These are phyloP conservation scores for Hortiboletus campestris DNA, from an alignment of 768 basidiomycete species.

Conservation along the genomic window DNA sequence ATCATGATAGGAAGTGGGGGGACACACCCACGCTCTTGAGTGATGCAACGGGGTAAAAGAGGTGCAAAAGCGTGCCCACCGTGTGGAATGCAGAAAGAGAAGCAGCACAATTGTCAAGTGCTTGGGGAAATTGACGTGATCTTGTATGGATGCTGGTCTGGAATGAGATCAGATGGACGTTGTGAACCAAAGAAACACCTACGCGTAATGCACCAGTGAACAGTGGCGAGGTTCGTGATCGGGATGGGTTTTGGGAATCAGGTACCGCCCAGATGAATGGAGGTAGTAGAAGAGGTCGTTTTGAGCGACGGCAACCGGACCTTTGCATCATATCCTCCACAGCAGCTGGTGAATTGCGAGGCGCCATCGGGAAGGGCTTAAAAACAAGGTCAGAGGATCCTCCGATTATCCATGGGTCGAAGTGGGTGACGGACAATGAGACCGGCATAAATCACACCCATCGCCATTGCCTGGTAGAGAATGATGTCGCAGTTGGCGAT, in stretches of 20 bases:
- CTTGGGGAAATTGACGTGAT: constrained; percentile 3
- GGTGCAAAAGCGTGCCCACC: constrained; percentile 16
- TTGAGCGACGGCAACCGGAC: too few relatives aligned
- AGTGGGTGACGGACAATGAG: neutral
- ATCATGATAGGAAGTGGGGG: constrained; percentile 19
- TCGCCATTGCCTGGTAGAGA: constrained; percentile 41
- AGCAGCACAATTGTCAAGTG: constrained; percentile 5
- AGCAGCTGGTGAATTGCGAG: too few relatives aligned
- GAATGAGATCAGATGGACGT: too few relatives aligned
- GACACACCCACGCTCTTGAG: constrained; percentile 14
- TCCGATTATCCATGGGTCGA: too few relatives aligned
- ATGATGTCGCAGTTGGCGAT: constrained; percentile 39
- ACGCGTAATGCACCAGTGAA: constrained; percentile 39
- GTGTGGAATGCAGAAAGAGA: constrained; percentile 24
- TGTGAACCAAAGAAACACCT: neutral
- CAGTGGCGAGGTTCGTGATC: constrained; percentile 27
- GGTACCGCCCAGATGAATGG: constrained; percentile 52
- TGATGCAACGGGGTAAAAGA: constrained; percentile 9
- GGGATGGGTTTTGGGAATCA: constrained; percentile 32
- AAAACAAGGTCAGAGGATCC: too few relatives aligned
- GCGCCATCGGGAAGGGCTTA: too few relatives aligned
- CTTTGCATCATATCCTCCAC: too few relatives aligned
- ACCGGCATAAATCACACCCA: constrained; percentile 28
- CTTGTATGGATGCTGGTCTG: constrained; percentile 4
- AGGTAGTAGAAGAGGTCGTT: constrained; percentile 4